Conservation (phyloP, 768 basidiomycete genomes). For the Cystobasidium ongulense region DNA sequence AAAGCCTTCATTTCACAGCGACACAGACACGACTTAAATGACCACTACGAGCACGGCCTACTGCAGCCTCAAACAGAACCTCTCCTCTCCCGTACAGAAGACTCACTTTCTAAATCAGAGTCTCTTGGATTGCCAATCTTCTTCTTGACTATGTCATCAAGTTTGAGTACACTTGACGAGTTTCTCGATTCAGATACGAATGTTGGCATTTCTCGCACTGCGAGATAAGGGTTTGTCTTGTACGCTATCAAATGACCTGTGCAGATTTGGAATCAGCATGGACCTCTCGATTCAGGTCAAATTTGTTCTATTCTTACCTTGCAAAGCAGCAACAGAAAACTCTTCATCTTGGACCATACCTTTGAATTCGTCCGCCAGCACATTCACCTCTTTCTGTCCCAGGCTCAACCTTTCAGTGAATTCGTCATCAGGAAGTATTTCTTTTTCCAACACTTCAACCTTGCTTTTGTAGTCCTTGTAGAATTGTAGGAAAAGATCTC, state of each 20-base stretch:
- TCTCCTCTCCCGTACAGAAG: no score
- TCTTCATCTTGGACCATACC: not conserved
- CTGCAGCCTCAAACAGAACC: no score
- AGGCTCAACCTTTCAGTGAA: not conserved
- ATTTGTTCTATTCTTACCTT: not conserved
- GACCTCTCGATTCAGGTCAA: not conserved
- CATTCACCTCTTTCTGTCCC: not conserved
- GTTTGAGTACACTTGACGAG: not conserved
- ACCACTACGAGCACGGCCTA: no score
- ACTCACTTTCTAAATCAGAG: not conserved
- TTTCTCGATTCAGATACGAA: not conserved
- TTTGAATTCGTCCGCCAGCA: not conserved
- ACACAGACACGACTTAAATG: no score
- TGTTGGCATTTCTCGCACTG: not conserved
- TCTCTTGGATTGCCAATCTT: not conserved
- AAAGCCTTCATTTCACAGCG: no score
- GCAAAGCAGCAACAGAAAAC: conserved; percentile 7
- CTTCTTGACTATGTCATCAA: not conserved
- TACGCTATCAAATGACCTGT: not conserved
- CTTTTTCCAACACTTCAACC: not conserved
- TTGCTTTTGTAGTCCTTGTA: conserved; percentile 8
- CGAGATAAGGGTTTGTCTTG: not conserved
- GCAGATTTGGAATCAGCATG: not conserved
- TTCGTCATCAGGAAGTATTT: not conserved
- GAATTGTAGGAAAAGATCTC: conserved; percentile 20